Conservation (phyloP, 1,284 basidiomycete species). For the Ustilago cynodontis region DNA sequence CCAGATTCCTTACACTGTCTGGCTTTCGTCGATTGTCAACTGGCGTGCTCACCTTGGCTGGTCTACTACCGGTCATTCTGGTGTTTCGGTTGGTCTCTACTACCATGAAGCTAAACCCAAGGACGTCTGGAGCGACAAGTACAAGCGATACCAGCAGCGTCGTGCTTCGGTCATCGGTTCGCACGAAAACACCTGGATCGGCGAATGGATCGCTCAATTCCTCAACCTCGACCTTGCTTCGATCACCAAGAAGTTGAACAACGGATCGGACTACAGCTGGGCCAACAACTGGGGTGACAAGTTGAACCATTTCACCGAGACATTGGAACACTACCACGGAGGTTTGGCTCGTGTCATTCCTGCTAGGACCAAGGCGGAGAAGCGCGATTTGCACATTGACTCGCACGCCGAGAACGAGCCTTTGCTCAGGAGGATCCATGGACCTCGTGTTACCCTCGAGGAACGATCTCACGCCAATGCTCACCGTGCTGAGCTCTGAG, state of each 20-base stretch:
- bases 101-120: constrained; percentile 45
- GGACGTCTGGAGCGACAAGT: constrained; percentile 24
- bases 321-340: constrained; percentile 56
- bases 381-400: constrained; percentile 33
- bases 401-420: constrained; percentile 45
- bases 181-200: constrained; percentile 65
- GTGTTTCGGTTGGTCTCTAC: constrained; percentile 58
- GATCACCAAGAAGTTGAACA: constrained; percentile 55
- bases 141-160: constrained; percentile 28
- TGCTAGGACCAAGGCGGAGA: constrained; percentile 14
- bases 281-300: constrained; percentile 50
- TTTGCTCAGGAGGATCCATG: constrained; percentile 43
- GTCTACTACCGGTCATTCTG: constrained; percentile 56
- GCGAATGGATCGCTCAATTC: constrained; percentile 46
- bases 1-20: constrained; percentile 44
- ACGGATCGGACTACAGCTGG: constrained; percentile 57
- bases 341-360: constrained; percentile 45
- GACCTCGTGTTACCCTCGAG: constrained; percentile 30
- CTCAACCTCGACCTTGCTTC: constrained; percentile 50
- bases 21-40: constrained; percentile 54
- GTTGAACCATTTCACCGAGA: constrained; percentile 47
- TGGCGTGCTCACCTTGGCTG: constrained; percentile 61
- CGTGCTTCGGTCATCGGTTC: constrained; percentile 42
- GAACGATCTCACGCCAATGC: constrained; percentile 30
- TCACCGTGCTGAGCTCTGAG: constrained; percentile 34